These are phyloP conservation scores for Fomitopsis betulina DNA, from an alignment of 1,284 basidiomycete genomes.

Conservation along the genomic window DNA sequence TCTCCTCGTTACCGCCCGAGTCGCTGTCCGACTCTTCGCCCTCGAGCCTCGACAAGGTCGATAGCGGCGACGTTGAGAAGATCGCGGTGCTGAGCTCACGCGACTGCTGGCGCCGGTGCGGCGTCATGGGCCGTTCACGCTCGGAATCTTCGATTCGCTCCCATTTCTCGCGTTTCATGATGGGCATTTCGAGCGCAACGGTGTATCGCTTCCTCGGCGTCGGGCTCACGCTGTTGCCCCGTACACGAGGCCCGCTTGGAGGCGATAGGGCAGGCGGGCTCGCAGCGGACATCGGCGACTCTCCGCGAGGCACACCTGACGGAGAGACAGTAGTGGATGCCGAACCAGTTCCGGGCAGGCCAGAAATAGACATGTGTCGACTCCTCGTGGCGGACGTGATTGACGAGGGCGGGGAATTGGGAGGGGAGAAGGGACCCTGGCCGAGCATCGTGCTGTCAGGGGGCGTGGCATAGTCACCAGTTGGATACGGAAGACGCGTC, in stretches of 20 bases:
- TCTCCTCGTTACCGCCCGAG: slow-evolving; percentile 47
- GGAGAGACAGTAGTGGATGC: slow-evolving; percentile 15
- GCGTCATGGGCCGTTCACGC: slow-evolving; percentile 13
- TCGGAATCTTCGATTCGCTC: slow-evolving; percentile 4
- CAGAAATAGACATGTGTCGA: slow-evolving; percentile 27
- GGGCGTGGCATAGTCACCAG: slow-evolving; percentile 72
- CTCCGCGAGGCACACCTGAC: slow-evolving; percentile 22
- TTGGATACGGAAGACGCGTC: slow-evolving; percentile 71
- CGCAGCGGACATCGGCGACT: slow-evolving; percentile 14
- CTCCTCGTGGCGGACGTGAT: slow-evolving; percentile 24
- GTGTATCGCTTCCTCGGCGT: slow-evolving; percentile 79
- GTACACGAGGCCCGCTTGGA: slow-evolving; percentile 28
- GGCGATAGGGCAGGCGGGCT: slow-evolving; percentile 29
- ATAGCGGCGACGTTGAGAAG: slow-evolving; percentile 36
- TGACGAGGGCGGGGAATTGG: slow-evolving; percentile 55
- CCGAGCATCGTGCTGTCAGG: slow-evolving; percentile 30
- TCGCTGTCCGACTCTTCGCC: slow-evolving; percentile 30
- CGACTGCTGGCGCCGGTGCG: slow-evolving; percentile 20
- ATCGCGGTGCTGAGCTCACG: slow-evolving; percentile 35
- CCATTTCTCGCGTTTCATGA: slow-evolving; percentile 32
- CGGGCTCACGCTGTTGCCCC: slow-evolving; percentile 54
- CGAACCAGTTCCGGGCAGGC: slow-evolving; percentile 20
- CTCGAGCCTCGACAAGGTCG: slow-evolving; percentile 29
- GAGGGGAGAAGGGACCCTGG: slow-evolving; percentile 52
- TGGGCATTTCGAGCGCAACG: slow-evolving; percentile 70